A percentile compares a stretch with the other conserved stretches of the same genome.
phyloP scores from a whole-genome alignment of 768 basidiomycete species.

The Boletus reticuloceps region DNA sequence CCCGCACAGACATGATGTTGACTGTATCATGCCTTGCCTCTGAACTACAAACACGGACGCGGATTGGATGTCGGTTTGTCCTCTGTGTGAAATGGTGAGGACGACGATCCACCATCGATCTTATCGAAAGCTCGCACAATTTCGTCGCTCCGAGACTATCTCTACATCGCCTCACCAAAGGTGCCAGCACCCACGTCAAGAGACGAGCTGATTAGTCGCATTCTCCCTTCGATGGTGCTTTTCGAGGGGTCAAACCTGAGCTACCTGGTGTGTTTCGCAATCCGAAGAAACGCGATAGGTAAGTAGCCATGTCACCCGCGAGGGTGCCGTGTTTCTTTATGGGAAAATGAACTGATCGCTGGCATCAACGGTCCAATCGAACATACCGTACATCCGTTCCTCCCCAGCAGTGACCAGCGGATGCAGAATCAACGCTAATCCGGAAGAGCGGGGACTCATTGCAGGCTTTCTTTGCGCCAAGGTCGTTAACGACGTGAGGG shows the following conservation, averaged over 20 bases:
- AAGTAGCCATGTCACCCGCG: conserved; percentile 1
- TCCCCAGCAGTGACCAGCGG: conserved; percentile 40
- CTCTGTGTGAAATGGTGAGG: no score
- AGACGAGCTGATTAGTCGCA: conserved; percentile 28
- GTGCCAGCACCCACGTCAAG: conserved; percentile 1
- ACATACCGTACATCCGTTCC: neutral
- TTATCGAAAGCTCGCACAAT: no score
- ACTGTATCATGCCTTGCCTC: no score
- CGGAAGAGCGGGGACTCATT: conserved; percentile 17
- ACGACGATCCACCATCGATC: no score
- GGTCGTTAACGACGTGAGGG: conserved; percentile 34
- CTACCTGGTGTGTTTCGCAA: conserved; percentile 34
- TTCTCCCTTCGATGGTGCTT: conserved; percentile 33
- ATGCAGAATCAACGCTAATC: conserved; percentile 26
- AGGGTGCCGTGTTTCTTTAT: neutral
- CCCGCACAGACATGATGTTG: no score
- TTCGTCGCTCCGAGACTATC: no score
- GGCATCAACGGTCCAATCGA: neutral
- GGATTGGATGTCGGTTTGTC: no score
- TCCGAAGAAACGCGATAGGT: conserved; percentile 39
- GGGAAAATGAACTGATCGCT: neutral
- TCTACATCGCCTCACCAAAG: no score
- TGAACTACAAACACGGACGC: no score
- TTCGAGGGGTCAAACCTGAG: conserved; percentile 34
- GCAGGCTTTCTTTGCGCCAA: conserved; percentile 29